Base-by-base conservation (phyloP, 83 land plant species). In the Picea mariana region DNA sequence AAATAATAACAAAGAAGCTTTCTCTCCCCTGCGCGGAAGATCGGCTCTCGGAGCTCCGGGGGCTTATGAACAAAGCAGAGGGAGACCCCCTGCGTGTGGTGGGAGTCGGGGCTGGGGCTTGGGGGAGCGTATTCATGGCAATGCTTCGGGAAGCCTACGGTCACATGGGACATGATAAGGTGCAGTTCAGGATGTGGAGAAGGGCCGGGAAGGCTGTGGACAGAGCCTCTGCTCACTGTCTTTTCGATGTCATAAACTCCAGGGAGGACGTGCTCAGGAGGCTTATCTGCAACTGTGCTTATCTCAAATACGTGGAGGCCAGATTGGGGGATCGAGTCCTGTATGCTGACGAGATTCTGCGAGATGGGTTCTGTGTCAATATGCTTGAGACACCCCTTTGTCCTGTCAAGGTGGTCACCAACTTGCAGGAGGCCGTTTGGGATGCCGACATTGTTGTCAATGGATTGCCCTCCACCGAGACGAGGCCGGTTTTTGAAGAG, bases 381-480 rank as follows among this genome's bases (percentile, higher is more conserved):
- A 90, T 92, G 95, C 81, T 92, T n/a, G 95, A 92, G n/a, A 92
- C 95, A 0, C 92, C 95, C 2, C 80, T 92, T 11, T 92, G 91
- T 47, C 93, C 91, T 0, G 15, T 92, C 65, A 86, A 92, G 72
- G 95, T 90, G 62, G 91, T 92, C n/a, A 92, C 93, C 1, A 91
- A 92, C 72, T 80, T 92, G 86, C 90, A 90, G 84, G 95, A 90
- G 79, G 91, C 90, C 38, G 89, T 90, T 16, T 90, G 93, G 91
- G 95, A 92, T 87, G 95, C 90, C 52, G 91, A 92, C 64, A 85
- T 92, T 38, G 91, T 92, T 47, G 38, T 92, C 0, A 92, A 92
- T 87, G 95, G 95, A 0, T 86, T 92, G 80, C 93, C 95, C 1
- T 92, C 91, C 0, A 92, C 93, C 0, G 91, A 92, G 63, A 92